Evolutionary conservation across 306 rosid species (phyloP).

Genomic region (Begonia peltatifolia): DNA sequence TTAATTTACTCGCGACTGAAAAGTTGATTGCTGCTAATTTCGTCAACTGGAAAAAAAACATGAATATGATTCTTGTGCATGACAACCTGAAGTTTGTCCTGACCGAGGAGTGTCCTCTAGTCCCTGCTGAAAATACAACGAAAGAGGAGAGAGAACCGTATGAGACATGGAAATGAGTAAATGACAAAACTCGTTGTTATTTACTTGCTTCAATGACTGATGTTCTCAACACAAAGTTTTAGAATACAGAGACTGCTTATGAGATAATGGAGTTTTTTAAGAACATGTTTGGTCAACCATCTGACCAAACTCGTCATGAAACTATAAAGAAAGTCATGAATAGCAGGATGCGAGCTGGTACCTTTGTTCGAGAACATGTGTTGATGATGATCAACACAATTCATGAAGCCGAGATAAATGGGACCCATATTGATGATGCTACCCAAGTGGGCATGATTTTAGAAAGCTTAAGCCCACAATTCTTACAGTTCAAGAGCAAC

Average conservation of each 20-base stretch:
- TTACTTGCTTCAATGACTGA: too few relatives aligned
- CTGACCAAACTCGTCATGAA: not conserved
- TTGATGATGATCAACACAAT: not conserved
- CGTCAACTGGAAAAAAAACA: not conserved
- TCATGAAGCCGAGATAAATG: not conserved
- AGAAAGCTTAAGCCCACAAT: not conserved
- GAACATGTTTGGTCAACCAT: not conserved
- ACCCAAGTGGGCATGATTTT: not conserved
- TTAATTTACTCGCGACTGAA: not conserved
- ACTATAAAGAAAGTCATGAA: not conserved
- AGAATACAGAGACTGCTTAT: too few relatives aligned
- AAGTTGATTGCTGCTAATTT: constrained; percentile 1
- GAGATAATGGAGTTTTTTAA: too few relatives aligned
- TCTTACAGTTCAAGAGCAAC: not conserved
- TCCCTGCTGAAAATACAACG: not conserved
- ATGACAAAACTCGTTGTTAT: too few relatives aligned
- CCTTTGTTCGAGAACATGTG: too few relatives aligned
- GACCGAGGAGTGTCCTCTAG: not conserved
- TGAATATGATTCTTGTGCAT: not conserved
- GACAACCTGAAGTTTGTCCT: not conserved
- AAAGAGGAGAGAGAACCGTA: not conserved
- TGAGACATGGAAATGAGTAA: too few relatives aligned
- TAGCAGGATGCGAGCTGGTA: not conserved
- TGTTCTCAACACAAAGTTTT: too few relatives aligned
- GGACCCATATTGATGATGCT: not conserved